Evolutionary conservation across 139 green algal species (phyloP).

Genomic region (Nannochloris sp.): DNA sequence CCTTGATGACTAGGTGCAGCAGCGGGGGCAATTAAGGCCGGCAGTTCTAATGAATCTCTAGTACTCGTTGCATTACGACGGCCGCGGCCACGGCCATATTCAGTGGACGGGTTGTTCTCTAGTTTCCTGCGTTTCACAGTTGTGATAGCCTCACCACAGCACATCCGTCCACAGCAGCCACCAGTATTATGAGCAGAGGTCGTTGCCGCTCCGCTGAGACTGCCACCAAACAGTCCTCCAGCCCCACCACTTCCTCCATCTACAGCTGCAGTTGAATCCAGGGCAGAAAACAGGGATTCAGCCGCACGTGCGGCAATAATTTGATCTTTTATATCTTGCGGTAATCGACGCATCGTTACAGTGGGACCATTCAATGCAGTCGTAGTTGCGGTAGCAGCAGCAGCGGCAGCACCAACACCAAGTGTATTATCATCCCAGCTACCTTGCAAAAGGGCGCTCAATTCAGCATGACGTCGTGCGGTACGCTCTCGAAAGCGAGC

Average conservation of each 20-base stretch:
- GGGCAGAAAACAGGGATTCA: not conserved
- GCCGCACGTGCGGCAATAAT: not conserved
- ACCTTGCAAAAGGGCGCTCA: slow-evolving; percentile 7
- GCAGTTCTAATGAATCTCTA: too few relatives aligned
- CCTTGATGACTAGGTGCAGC: too few relatives aligned
- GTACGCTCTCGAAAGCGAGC: slow-evolving; percentile 21
- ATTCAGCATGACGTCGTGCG: slow-evolving; percentile 5
- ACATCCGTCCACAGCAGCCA: not conserved
- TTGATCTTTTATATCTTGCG: slow-evolving; percentile 1
- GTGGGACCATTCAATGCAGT: too few relatives aligned
- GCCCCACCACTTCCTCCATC: too few relatives aligned
- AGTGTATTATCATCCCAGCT: not conserved
- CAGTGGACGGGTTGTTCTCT: too few relatives aligned
- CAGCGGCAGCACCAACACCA: not conserved
- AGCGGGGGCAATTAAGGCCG: too few relatives aligned
- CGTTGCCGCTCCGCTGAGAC: not conserved
- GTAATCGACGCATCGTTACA: too few relatives aligned
- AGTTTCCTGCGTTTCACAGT: too few relatives aligned
- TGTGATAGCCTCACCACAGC: not conserved
- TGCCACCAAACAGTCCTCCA: too few relatives aligned
- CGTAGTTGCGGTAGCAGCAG: not conserved
- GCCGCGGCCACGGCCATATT: too few relatives aligned
- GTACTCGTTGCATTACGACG: too few relatives aligned
- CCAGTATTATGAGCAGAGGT: not conserved
- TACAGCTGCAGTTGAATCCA: not conserved